phyloP scores from a whole-genome alignment of 192 early-diverging fungal species.

The Coemansia sp. region DNA sequence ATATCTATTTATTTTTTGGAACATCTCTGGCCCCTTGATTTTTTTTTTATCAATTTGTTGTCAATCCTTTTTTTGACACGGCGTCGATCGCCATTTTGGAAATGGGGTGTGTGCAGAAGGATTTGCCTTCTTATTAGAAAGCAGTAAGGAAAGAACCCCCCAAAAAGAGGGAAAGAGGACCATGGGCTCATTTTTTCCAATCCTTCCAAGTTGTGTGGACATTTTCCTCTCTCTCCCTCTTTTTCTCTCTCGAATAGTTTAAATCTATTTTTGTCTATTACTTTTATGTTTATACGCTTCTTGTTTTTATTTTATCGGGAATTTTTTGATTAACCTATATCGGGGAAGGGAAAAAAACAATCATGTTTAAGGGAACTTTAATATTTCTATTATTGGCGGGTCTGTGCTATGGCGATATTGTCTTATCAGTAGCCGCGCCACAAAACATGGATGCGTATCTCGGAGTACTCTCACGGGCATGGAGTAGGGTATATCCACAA shows the following conservation, averaged over 20 bases:
- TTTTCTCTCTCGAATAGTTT: not conserved
- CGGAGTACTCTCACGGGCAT: conserved; percentile 36
- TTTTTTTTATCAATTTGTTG: conserved; percentile 5
- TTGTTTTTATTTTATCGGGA: not conserved
- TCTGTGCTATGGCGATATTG: conserved; percentile 34
- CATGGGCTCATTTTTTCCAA: not conserved
- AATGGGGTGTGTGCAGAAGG: not conserved
- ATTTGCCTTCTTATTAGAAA: conserved; percentile 6
- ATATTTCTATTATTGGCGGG: not conserved
- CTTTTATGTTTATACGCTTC: not conserved
- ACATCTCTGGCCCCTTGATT: not conserved
- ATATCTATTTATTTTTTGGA: not conserved
- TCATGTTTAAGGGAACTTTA: not conserved
- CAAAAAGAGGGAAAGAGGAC: not conserved
- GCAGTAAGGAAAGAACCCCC: not conserved
- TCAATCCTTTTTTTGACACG: not conserved
- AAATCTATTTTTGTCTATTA: not conserved
- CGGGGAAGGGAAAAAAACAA: not conserved
- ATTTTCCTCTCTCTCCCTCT: not conserved
- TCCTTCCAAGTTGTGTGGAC: not conserved
- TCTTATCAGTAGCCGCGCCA: conserved; percentile 36
- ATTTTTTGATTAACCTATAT: not conserved
- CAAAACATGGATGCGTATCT: conserved; percentile 32
- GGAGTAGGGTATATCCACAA: conserved; percentile 38
- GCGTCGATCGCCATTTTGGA: not conserved